Evolutionary conservation across 2,329 filamentous ascomycete species (phyloP).

Genomic region (Drechslerella stenobrocha): DNA sequence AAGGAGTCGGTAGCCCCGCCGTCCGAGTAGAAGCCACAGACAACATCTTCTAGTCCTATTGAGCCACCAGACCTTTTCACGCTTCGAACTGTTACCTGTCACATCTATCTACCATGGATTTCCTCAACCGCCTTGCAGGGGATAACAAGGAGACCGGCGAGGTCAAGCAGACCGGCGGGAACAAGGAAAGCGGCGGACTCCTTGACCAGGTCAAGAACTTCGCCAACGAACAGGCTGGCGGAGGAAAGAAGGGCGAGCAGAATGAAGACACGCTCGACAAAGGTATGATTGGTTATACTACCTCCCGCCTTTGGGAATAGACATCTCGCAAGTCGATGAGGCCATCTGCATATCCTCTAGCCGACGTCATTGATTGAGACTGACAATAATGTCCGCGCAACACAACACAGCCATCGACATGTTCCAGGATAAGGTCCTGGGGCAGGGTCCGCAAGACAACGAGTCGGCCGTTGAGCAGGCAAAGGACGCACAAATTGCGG

Average conservation of each 20-base stretch:
- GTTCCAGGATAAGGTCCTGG: slow-evolving; percentile 74
- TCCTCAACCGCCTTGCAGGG: slow-evolving; percentile 61
- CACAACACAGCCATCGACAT: slow-evolving; percentile 68
- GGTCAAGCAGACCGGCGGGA: slow-evolving; percentile 45
- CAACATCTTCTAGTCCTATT: slow-evolving; percentile 4
- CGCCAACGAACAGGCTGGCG: slow-evolving; percentile 71
- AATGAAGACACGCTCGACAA: slow-evolving; percentile 83
- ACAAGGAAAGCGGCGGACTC: slow-evolving; percentile 57
- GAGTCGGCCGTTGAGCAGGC: slow-evolving; percentile 75
- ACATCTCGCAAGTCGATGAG: no score
- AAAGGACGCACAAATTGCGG: slow-evolving; percentile 77
- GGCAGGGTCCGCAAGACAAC: slow-evolving; percentile 71
- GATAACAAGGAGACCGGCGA: slow-evolving; percentile 55
- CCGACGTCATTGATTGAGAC: not conserved
- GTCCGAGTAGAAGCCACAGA: no score
- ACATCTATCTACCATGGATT: slow-evolving; percentile 59
- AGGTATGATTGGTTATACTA: slow-evolving; percentile 65
- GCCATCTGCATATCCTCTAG: not conserved
- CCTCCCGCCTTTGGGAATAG: no score
- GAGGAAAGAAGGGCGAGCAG: slow-evolving; percentile 74
- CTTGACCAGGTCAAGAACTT: slow-evolving; percentile 52
- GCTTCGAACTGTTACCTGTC: no score
- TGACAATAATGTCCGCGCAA: slow-evolving; percentile 1
- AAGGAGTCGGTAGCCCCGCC: no score
- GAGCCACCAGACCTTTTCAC: slow-evolving; percentile 2